Evolutionary conservation across 2,329 filamentous ascomycete genomes (phyloP), one percentile per base, ranked within the genome.

Genomic region (Trichophyton benhamiae): DNA sequence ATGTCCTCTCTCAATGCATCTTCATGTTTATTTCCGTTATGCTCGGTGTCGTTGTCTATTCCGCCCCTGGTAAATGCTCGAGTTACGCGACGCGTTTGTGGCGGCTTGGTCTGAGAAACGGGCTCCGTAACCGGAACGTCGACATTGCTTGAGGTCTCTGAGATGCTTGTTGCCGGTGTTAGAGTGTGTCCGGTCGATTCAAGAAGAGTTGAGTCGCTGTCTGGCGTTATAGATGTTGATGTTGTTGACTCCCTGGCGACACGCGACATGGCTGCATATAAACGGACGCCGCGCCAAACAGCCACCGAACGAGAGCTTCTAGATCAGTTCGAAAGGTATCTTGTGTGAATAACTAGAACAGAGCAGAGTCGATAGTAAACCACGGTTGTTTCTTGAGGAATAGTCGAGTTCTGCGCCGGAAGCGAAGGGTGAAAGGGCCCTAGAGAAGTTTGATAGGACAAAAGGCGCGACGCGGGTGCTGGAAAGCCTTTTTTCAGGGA

Each of bases 121-220:
- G 13, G 15, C 25, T 67, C 69, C 66, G 72, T 70, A 62, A 73
- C 71, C 66, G 72, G 72, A 65, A 72, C 73, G 42, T 58, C 55
- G n/a, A 30, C 36, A 42, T 41, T 41, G 66, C 73, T 76, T 3
- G 74, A 75, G 1, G 73, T 75, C 61, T 76, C 74, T n/a, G 74
- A 77, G 49, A 64, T 11, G 63, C 75, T 76, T 46, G 74, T 74
- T 60, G 75, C 74, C 60, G 75, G 75, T 2, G 75, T 76, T 17
- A 76, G 68, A n/a, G 75, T 69, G 63, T 75, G 72, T 66, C 72
- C 72, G 17, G 72, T 68, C 17, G 72, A 68, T 57, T 62, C 59
- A 41, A 60, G 46, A 17, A 59, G 22, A 7, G 58, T 62, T 44
- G 55, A 30, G 15, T 62, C 63, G 58, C 58, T 62, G 33, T 64